Conservation (phyloP, 1,284 basidiomycete genomes). For the Afroboletus lepidellus region DNA sequence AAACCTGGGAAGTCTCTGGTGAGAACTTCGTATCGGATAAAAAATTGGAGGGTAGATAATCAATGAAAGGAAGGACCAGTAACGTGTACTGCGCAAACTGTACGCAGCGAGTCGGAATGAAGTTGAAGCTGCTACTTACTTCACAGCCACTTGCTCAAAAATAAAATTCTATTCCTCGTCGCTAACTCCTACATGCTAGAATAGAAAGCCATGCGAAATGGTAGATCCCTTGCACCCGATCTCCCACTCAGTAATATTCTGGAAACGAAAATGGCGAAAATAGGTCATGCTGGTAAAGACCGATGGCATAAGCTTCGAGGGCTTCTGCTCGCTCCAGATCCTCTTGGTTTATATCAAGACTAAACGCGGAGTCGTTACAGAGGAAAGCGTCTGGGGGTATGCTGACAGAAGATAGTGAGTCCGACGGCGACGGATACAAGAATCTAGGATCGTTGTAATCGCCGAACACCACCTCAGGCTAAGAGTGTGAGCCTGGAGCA, state of each 20-base stretch:
- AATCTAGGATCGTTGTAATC: constrained; percentile 5
- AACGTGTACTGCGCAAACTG: too few relatives aligned
- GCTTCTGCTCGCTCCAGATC: constrained; percentile 26
- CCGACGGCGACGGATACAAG: constrained; percentile 1
- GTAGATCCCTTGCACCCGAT: neutral
- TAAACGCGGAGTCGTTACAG: constrained; percentile 2
- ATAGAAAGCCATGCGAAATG: too few relatives aligned
- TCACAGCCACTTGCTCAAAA: too few relatives aligned
- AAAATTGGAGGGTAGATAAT: too few relatives aligned
- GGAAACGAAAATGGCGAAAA: constrained; percentile 25
- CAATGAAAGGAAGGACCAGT: too few relatives aligned
- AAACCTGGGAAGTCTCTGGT: too few relatives aligned
- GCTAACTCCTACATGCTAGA: too few relatives aligned
- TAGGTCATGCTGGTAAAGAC: constrained; percentile 21
- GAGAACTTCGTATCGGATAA: too few relatives aligned
- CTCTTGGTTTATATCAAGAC: constrained; percentile 11
- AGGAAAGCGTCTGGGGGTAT: constrained; percentile 3
- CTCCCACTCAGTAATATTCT: neutral
- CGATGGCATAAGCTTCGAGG: constrained; percentile 33
- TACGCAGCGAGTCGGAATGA: too few relatives aligned
- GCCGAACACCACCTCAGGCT: neutral
- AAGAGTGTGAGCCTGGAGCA: constrained; percentile 1
- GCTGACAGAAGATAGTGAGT: neutral
- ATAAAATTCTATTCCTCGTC: too few relatives aligned
- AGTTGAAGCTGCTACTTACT: too few relatives aligned